phyloP scores from a whole-genome alignment of 1,284 basidiomycete genomes.

The Papiliotrema nemorosa region DNA sequence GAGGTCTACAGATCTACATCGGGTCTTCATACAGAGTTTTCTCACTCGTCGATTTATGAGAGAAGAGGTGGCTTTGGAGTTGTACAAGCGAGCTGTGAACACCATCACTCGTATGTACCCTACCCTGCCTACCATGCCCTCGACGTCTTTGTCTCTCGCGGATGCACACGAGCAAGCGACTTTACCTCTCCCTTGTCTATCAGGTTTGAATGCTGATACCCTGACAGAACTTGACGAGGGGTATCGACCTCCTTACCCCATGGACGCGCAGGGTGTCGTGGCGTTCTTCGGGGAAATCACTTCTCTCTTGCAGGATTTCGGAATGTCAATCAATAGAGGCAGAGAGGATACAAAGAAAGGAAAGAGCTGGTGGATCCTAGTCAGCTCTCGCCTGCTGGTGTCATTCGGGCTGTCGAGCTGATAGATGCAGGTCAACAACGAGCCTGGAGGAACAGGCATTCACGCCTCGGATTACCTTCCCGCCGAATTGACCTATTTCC shows the following conservation, averaged over 20 bases:
- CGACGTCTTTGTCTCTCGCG: too few relatives aligned
- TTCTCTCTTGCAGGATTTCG: conserved; percentile 29
- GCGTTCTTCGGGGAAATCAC: conserved; percentile 34
- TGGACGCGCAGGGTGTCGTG: conserved; percentile 20
- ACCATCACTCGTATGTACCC: conserved; percentile 27
- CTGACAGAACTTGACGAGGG: conserved; percentile 20
- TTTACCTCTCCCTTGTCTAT: too few relatives aligned
- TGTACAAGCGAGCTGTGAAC: conserved; percentile 39
- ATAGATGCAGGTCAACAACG: conserved; percentile 29
- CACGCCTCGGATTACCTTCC: conserved; percentile 39
- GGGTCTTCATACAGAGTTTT: conserved; percentile 41
- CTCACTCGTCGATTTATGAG: conserved; percentile 37
- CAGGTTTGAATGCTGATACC: background rate
- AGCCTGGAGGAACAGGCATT: conserved; percentile 31
- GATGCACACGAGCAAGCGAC: too few relatives aligned
- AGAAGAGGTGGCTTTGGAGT: conserved; percentile 34
- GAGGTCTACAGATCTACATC: conserved; percentile 33
- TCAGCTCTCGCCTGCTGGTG: conserved; percentile 7
- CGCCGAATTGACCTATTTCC: conserved; percentile 41
- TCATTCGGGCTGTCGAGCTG: background rate
- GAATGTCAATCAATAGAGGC: conserved; percentile 27
- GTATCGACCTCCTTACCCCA: conserved; percentile 23
- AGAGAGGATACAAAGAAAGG: conserved; percentile 34
- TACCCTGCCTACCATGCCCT: too few relatives aligned
- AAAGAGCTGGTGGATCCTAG: conserved; percentile 29